phyloP scores from a whole-genome alignment of 371 early-diverging fungal genomes.

The Mucor ambiguus region DNA sequence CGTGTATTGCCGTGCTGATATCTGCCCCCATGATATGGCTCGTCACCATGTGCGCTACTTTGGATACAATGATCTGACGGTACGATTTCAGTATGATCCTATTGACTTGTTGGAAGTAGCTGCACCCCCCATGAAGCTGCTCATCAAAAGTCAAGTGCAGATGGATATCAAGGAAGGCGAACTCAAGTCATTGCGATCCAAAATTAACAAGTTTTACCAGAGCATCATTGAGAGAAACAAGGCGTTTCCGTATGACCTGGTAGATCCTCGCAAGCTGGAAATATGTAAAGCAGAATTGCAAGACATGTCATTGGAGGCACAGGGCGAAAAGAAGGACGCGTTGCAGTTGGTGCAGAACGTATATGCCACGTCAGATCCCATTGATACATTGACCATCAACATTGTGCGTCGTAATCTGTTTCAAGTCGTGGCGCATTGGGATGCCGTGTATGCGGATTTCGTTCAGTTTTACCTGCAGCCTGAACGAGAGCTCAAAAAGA shows the following conservation, averaged over 20 bases:
- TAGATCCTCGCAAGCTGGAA: conserved; percentile 65
- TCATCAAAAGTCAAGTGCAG: conserved; percentile 61
- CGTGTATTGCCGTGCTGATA: conserved; percentile 70
- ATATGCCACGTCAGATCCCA: conserved; percentile 71
- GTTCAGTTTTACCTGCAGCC: conserved; percentile 77
- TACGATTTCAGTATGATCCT: conserved; percentile 78
- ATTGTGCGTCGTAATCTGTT: conserved; percentile 74
- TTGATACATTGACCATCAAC: conserved; percentile 82
- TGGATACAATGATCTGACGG: conserved; percentile 72
- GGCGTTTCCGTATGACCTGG: conserved; percentile 67
- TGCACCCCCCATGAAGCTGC: conserved; percentile 82
- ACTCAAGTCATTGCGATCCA: conserved; percentile 55
- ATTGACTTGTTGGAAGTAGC: conserved; percentile 83
- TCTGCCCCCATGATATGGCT: conserved; percentile 87
- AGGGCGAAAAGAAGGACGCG: conserved; percentile 80
- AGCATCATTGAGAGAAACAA: conserved; percentile 71
- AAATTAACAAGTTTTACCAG: conserved; percentile 75
- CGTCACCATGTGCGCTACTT: conserved; percentile 85
- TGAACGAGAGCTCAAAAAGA: conserved; percentile 70
- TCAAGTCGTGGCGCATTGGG: conserved; percentile 82
- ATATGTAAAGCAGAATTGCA: conserved; percentile 65
- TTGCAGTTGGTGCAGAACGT: conserved; percentile 84
- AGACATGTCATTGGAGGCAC: conserved; percentile 65
- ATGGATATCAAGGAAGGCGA: conserved; percentile 67
- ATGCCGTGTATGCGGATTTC: conserved; percentile 78